Evolutionary conservation across 2,329 filamentous ascomycete species (phyloP), one percentile per base, ranked within the genome.

Genomic region (Coleophoma eucalyptorum): DNA sequence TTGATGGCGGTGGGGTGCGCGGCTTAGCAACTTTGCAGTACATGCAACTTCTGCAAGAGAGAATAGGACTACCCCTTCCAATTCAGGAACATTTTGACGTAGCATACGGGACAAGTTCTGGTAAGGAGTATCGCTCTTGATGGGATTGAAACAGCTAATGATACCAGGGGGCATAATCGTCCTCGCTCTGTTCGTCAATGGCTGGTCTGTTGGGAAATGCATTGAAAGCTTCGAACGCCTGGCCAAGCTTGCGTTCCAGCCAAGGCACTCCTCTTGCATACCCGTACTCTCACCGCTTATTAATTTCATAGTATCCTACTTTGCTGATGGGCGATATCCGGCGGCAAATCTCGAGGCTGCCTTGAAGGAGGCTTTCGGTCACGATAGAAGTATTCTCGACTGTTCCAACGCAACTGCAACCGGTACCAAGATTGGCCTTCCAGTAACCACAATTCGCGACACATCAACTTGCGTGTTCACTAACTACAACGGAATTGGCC

Each of bases 1-100:
- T 53, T 21, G 35, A 53, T 46, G 42, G 50, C 15, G 50, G 47
- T 43, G 33, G 47, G n/a, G 47, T 50, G 18, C 42, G 47, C n/a
- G 47, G 42, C 16, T 16, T 50, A n/a, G 31, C 31, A 19, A 34
- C 43, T 21, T 37, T 50, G 16, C 16, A 45, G 35, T 45, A n/a
- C n/a, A n/a, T 37, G n/a, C 37, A 49, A 32, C 26, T 45, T 8
- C 20, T 53, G 19, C 13, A 53, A 33, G 34, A 52, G 3, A 13
- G 19, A 26, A n/a, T 52, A 12, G 31, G 37, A 19, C 34, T 20
- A 16, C 11, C 20, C 13, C 43, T 49, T 40, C 47, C 50, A 4
- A 32, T 53, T 16, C 34, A 53, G 20, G 35, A 50, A 15, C 20
- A 42, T 26, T 53, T 53, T 43, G 21, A 53, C 31, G 21, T 53